Percentiles rank a stretch among this genome's conserved stretches.
These are phyloP conservation scores for Craterostigma plantagineum DNA, from an alignment of 257 asterid species.

Conservation along the genomic window DNA sequence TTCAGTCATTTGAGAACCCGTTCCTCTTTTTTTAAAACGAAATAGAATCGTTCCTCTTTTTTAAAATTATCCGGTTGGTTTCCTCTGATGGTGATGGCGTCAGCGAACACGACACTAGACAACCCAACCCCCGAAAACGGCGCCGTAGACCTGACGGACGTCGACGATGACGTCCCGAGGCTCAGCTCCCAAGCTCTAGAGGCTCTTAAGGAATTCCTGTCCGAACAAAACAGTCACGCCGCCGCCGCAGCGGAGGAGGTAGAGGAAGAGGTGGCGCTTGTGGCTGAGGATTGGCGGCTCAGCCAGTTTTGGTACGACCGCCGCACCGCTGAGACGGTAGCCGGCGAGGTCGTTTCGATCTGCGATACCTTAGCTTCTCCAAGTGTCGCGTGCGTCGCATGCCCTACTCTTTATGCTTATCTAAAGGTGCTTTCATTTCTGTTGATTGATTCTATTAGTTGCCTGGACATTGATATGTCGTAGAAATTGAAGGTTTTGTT, in stretches of 20 bases:
- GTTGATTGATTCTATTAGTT: neutral
- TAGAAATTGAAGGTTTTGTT: neutral
- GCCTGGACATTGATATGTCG: neutral
- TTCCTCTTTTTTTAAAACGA: too few species aligned
- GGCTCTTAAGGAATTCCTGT: conserved; percentile 75
- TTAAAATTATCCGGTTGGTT: too few species aligned
- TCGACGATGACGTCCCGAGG: conserved; percentile 47
- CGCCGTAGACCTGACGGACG: conserved; percentile 5
- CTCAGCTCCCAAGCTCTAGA: conserved; percentile 58
- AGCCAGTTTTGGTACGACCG: conserved; percentile 98
- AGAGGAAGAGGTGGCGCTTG: conserved; percentile 40
- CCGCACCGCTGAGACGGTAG: conserved; percentile 63
- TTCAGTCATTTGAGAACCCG: too few species aligned
- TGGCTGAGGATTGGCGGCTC: conserved; percentile 89
- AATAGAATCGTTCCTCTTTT: too few species aligned
- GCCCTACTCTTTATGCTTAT: conserved; percentile 86
- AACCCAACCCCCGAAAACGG: too few species aligned
- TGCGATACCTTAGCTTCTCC: conserved; percentile 31
- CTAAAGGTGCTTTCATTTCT: conserved; percentile 34
- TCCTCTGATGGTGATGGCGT: conserved; percentile 1
- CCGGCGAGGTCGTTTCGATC: conserved; percentile 56
- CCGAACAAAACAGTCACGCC: conserved; percentile 34
- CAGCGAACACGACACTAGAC: neutral
- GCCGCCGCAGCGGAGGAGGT: conserved; percentile 16
- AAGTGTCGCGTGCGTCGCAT: conserved; percentile 71